These are phyloP conservation scores for Incumbomyces lentus DNA, from an alignment of 2,329 filamentous ascomycete species.

Conservation along the genomic window DNA sequence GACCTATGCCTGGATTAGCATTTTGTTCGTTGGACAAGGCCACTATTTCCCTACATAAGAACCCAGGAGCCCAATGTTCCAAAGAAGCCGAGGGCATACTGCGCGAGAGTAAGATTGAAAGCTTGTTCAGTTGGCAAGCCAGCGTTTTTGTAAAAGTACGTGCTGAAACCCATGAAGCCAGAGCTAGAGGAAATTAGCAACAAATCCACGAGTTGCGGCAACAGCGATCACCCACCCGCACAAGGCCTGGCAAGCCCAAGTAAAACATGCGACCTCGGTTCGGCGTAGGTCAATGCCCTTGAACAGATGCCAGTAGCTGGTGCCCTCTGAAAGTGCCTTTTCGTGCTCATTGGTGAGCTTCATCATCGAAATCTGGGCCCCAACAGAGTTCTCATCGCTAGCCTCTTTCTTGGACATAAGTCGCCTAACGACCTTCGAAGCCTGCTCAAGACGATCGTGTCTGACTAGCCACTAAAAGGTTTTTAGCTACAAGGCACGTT, in stretches of 20 bases:
- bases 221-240: constrained; percentile 31
- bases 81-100: constrained; percentile 49
- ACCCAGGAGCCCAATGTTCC: constrained; percentile 42
- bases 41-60: constrained; percentile 20
- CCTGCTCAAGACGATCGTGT: constrained; percentile 12
- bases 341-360: constrained; percentile 21
- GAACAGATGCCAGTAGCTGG: constrained; percentile 26
- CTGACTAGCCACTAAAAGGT: constrained; percentile 6
- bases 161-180: not conserved
- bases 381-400: constrained; percentile 22
- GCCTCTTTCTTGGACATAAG: constrained; percentile 12
- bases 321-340: constrained; percentile 16
- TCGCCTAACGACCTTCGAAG: constrained; percentile 9
- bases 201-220: not conserved
- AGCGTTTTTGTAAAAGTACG: constrained; percentile 15
- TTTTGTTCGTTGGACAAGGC: too few relatives aligned
- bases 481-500: not conserved
- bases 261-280: constrained; percentile 32
- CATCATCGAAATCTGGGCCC: constrained; percentile 22
- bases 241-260: constrained; percentile 49
- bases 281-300: constrained; percentile 28
- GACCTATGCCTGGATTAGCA: too few relatives aligned
- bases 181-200: not conserved
- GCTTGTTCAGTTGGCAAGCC: constrained; percentile 27
- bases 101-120: constrained; percentile 39